Evolutionary conservation across 768 basidiomycete genomes (phyloP).

Genomic region (Amanita pallidorosea): DNA sequence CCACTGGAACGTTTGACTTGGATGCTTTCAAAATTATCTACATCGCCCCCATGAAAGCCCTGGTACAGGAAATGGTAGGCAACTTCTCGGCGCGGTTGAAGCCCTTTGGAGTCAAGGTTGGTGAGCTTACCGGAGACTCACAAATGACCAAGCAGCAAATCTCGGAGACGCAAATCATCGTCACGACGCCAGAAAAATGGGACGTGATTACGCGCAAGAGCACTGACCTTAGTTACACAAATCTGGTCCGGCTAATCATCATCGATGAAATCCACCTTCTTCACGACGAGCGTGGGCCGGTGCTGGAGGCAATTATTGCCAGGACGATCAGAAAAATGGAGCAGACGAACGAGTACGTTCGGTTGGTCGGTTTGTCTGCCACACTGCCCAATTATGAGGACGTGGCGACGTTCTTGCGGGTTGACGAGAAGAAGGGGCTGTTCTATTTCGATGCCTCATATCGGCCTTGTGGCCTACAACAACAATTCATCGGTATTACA

Average conservation of each 20-base stretch:
- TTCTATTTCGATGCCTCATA: constrained; percentile 97
- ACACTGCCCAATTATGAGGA: constrained; percentile 99
- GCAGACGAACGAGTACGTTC: constrained; percentile 86
- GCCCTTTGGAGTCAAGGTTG: constrained; percentile 67
- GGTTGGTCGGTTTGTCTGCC: constrained; percentile 90
- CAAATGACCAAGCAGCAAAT: constrained; percentile 99
- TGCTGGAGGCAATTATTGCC: constrained; percentile 84
- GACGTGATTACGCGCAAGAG: constrained; percentile 98
- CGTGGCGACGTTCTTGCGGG: constrained; percentile 93
- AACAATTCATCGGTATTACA: constrained; percentile 94
- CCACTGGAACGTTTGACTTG: constrained; percentile 71
- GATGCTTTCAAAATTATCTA: constrained; percentile 95
- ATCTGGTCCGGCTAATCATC: constrained; percentile 91
- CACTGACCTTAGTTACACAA: constrained; percentile 94
- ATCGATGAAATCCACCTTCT: constrained; percentile 97
- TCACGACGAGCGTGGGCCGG: constrained; percentile 97
- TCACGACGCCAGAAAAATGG: constrained; percentile 99
- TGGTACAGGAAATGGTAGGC: constrained; percentile 98
- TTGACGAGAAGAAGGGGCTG: constrained; percentile 82
- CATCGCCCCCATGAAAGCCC: constrained; percentile 97
- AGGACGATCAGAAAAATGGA: constrained; percentile 91
- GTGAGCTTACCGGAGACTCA: constrained; percentile 93
- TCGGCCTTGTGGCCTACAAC: constrained; percentile 89
- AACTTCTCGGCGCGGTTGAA: constrained; percentile 78
- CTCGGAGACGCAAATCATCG: constrained; percentile 93